phyloP scores from a whole-genome alignment of 345 rosid species.

The Eucalyptus dawsonii region DNA sequence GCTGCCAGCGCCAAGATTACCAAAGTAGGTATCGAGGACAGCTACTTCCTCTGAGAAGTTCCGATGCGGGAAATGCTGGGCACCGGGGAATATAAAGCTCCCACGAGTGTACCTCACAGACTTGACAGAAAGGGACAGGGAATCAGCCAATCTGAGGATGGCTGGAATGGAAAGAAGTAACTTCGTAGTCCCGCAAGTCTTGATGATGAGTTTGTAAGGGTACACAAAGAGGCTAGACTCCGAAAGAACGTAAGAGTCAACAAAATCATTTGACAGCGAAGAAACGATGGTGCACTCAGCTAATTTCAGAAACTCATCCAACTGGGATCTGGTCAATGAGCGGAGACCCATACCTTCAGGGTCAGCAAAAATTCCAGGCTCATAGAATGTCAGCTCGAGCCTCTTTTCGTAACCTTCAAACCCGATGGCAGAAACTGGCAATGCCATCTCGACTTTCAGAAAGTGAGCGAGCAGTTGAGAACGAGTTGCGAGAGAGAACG shows the following conservation, averaged over 20 bases:
- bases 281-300: conserved; percentile 92
- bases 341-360: conserved; percentile 60
- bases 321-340: conserved; percentile 46
- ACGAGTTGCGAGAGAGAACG: not conserved
- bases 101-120: conserved; percentile 88
- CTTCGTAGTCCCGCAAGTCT: conserved; percentile 95
- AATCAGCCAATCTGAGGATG: conserved; percentile 63
- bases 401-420: conserved; percentile 97
- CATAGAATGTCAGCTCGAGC: conserved; percentile 62
- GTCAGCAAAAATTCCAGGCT: conserved; percentile 63
- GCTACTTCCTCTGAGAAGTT: conserved; percentile 85
- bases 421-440: conserved; percentile 67
- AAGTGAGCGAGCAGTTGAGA: not conserved
- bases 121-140: conserved; percentile 40
- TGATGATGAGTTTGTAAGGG: conserved; percentile 86
- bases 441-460: conserved; percentile 35
- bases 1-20: conserved; percentile 43
- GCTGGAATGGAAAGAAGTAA: conserved; percentile 88
- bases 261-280: conserved; percentile 56
- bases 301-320: conserved; percentile 64
- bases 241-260: conserved; percentile 91
- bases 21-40: conserved; percentile 54
- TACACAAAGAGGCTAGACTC: conserved; percentile 95
- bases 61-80: conserved; percentile 78
- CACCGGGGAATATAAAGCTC: conserved; percentile 77